Evolutionary conservation across 1,139 yeast species (phyloP).

Genomic region (Hyphopichia khmerensis): DNA sequence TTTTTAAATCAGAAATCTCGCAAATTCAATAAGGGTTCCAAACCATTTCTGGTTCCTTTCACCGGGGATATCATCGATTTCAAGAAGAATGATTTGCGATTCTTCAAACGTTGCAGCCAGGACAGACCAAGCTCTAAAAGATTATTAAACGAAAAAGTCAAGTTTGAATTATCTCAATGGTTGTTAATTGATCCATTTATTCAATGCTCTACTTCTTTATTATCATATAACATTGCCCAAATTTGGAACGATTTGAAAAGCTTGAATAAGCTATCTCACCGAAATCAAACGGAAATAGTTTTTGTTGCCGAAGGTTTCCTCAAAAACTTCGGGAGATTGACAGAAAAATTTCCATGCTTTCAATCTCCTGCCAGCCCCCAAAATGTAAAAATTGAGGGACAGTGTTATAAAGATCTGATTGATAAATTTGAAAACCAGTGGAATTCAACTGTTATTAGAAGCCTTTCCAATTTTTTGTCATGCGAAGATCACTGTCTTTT

Average conservation of each 20-base stretch:
- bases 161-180: constrained; percentile 41
- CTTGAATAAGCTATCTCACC: constrained; percentile 6
- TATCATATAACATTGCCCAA: constrained; percentile 15
- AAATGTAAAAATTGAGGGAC: background rate
- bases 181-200: constrained; percentile 36
- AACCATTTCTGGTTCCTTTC: constrained; percentile 11
- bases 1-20: background rate
- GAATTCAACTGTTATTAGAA: constrained; percentile 24
- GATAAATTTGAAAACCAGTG: constrained; percentile 16
- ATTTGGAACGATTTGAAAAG: constrained; percentile 11
- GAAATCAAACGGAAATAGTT: background rate
- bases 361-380: background rate
- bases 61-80: constrained; percentile 38
- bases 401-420: background rate
- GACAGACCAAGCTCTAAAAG: background rate
- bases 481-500: constrained; percentile 28
- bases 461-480: constrained; percentile 22
- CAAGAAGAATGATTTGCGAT: constrained; percentile 34
- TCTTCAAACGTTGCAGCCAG: constrained; percentile 11
- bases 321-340: background rate
- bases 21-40: background rate
- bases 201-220: constrained; percentile 28
- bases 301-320: background rate
- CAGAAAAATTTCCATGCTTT: background rate
- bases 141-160: constrained; percentile 8